Base-by-base conservation (phyloP, 2,329 filamentous ascomycete genomes). In the Aspergillus fumigatiaffinis region DNA sequence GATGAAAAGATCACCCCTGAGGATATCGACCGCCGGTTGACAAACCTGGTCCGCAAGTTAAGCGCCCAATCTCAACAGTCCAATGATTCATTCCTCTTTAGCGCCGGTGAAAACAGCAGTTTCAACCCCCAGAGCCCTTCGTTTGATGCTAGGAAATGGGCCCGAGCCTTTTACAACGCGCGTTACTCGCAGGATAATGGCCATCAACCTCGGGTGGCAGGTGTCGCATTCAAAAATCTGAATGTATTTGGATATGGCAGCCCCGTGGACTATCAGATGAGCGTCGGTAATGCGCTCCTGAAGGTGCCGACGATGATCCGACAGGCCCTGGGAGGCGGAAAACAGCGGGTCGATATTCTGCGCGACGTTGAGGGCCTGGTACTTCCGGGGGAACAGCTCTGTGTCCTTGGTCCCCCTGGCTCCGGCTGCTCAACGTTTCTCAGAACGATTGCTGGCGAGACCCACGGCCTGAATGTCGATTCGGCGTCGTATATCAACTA, bases 381-480 rank as follows among this genome's bases (percentile, higher is more conserved):
- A 6, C 74, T 73, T 21, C 73, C 73, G 52, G 80, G 80, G 35
- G 80, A 82, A 67, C 78, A 81, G 73, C 73, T 82, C 41, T 70
- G 81, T 10, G 80, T 82, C 2, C 71, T 82, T 0, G 80, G 80
- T 0, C 63, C 46, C 81, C 2, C 71, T 82, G 0, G 80, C 79
- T 0, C 63, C 44, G 73, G 73, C 51, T 95, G 90, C 74, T 90
- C 88, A n/a, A 94, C 91, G 1, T 86, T 93, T 62, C 79, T 95
- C 59, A 93, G 93, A 79, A 90, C 89, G 0, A 84, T 94, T 63
- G 84, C 89, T 4, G 90, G 90, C 61, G 89, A 93, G 73, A 89
- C 87, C 47, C 87, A 91, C 63, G 90, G 90, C 54, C 87, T 93
- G 67, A 84, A 82, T 60, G 79, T 93, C 25, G 87, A 90, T 52